Conservation (phyloP, 1,284 basidiomycete genomes). For the Leccinum subspadiceum region DNA sequence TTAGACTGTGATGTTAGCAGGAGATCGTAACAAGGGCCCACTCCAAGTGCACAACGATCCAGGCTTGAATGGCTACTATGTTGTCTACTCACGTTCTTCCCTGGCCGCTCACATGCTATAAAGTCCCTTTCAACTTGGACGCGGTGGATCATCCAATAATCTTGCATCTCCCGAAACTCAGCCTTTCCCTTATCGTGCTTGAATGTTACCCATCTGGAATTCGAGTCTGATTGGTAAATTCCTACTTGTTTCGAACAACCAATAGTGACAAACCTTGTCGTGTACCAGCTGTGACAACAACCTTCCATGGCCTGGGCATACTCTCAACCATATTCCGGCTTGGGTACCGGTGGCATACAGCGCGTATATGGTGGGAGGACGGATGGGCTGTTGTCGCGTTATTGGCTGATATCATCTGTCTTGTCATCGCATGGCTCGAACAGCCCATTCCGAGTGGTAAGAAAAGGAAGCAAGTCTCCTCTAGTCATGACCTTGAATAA, state of each 20-base stretch:
- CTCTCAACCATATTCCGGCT: slow-evolving; percentile 15
- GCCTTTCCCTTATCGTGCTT: background rate
- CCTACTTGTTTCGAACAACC: background rate
- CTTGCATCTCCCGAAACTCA: background rate
- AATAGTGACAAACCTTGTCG: background rate
- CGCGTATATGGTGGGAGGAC: slow-evolving; percentile 19
- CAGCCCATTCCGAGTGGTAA: slow-evolving; percentile 3
- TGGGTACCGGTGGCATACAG: slow-evolving; percentile 14
- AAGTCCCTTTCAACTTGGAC: background rate
- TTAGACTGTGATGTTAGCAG: background rate
- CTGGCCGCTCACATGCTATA: background rate
- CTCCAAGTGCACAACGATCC: background rate
- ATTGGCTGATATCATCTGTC: slow-evolving; percentile 4
- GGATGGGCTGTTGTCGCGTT: slow-evolving; percentile 12
- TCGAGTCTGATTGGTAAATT: slow-evolving; percentile 3
- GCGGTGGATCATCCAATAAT: background rate
- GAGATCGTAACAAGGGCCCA: background rate
- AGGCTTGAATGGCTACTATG: background rate
- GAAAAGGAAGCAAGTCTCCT: background rate
- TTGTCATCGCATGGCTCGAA: slow-evolving; percentile 6
- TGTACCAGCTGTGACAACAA: slow-evolving; percentile 3
- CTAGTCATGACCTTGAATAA: background rate
- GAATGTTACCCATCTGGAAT: background rate
- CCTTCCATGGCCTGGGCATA: slow-evolving; percentile 15
- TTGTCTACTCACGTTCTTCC: background rate